Conservation (phyloP, 345 rosid species). For the Mercurialis annua region DNA sequence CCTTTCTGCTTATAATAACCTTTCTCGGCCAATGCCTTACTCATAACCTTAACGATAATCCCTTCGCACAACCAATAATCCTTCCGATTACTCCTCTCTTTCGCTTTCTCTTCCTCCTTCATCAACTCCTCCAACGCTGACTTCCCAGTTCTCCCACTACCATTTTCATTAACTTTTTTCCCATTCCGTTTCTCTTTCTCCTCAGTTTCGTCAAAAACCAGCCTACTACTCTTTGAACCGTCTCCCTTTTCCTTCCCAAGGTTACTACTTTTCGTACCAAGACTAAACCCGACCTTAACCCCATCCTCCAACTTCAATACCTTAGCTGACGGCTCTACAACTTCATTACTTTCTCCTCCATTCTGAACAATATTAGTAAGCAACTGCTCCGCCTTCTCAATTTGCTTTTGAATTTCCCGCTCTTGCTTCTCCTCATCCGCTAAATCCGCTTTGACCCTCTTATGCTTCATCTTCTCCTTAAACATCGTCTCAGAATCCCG, state of each 20-base stretch:
- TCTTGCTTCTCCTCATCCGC: slow-evolving; percentile 95
- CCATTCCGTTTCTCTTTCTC: slow-evolving; percentile 32
- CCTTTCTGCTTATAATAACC: slow-evolving; percentile 94
- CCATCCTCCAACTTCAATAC: slow-evolving; percentile 54
- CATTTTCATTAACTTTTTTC: slow-evolving; percentile 30
- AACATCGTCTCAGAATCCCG: slow-evolving; percentile 79
- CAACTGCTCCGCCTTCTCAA: slow-evolving; percentile 63
- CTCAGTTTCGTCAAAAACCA: slow-evolving; percentile 58
- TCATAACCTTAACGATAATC: slow-evolving; percentile 85
- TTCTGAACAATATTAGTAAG: neutral
- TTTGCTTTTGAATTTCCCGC: slow-evolving; percentile 72
- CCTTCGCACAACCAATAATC: slow-evolving; percentile 88
- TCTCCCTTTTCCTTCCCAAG: slow-evolving; percentile 48
- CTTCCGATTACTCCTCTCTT: slow-evolving; percentile 79
- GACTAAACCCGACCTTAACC: slow-evolving; percentile 66
- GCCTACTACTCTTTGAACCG: slow-evolving; percentile 25
- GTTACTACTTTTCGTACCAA: slow-evolving; percentile 37
- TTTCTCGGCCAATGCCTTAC: slow-evolving; percentile 66
- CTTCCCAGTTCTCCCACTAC: slow-evolving; percentile 31
- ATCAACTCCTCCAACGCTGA: slow-evolving; percentile 86
- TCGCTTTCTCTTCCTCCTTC: slow-evolving; percentile 82
- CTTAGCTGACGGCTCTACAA: slow-evolving; percentile 19
- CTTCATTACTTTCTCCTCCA: slow-evolving; percentile 16
- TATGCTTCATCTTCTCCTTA: slow-evolving; percentile 81
- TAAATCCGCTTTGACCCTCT: slow-evolving; percentile 67